Evolutionary conservation across 78 protist genomes (phyloP).

Genomic region (Diacronema lutheri): DNA sequence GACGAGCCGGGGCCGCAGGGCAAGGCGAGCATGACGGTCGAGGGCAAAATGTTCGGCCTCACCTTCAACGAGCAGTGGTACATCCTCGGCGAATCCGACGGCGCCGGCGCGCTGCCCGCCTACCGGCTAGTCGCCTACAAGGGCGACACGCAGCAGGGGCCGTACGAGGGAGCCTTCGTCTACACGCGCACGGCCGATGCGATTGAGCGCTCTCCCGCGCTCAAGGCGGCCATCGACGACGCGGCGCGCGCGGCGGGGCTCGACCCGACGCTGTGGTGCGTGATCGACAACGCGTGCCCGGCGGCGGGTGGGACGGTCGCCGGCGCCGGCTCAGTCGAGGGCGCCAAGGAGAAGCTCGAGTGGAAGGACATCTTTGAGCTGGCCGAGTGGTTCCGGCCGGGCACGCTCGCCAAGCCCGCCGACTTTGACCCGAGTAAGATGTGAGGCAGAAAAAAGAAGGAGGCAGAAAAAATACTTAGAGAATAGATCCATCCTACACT

Average conservation of each 20-base stretch:
- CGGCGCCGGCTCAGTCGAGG: background rate
- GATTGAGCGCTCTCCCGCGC: background rate
- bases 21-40: background rate
- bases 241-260: background rate
- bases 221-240: background rate
- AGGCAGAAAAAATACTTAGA: too few relatives aligned
- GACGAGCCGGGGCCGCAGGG: background rate
- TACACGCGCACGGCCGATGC: background rate
- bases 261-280: background rate
- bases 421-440: background rate
- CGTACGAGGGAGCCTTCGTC: conserved; percentile 16
- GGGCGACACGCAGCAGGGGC: conserved; percentile 14
- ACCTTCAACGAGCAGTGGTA: conserved; percentile 7
- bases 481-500: too few relatives aligned
- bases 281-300: background rate
- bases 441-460: too few relatives aligned
- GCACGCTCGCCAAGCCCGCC: background rate
- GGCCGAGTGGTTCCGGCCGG: conserved; percentile 15
- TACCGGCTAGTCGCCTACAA: background rate
- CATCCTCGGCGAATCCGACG: background rate
- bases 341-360: background rate
- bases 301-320: background rate
- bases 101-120: too few relatives aligned
- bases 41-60: conserved; percentile 20
- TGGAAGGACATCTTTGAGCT: conserved; percentile 15